A percentile compares a stretch with the other conserved stretches of the same genome.
These are phyloP conservation scores for Aurifilum marmelostoma DNA, from an alignment of 2,329 filamentous ascomycete species.

Conservation along the genomic window DNA sequence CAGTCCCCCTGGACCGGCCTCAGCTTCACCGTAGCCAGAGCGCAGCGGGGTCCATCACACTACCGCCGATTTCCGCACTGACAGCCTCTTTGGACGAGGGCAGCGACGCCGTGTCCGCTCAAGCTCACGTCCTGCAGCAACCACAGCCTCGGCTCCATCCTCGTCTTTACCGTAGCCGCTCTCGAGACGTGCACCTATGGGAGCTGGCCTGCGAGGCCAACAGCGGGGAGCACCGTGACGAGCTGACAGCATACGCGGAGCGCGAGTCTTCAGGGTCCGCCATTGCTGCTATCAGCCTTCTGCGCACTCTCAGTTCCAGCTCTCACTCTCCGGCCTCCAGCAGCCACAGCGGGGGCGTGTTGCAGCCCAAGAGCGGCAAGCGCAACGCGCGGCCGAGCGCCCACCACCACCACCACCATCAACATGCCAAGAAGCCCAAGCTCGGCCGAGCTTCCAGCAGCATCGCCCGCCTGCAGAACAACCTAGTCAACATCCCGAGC, in stretches of 20 bases:
- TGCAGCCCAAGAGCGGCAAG: conserved; percentile 64
- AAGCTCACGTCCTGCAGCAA: conserved; percentile 37
- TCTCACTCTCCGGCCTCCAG: conserved; percentile 41
- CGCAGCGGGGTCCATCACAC: conserved; percentile 61
- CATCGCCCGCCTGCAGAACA: conserved; percentile 61
- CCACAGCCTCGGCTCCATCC: conserved; percentile 50
- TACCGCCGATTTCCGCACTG: conserved; percentile 59
- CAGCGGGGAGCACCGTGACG: conserved; percentile 72
- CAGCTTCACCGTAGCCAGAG: conserved; percentile 73
- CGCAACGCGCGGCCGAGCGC: conserved; percentile 56
- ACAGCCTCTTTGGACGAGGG: conserved; percentile 45
- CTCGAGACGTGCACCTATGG: conserved; percentile 87
- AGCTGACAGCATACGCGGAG: conserved; percentile 75
- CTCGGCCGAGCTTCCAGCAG: conserved; percentile 65
- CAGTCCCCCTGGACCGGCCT: conserved; percentile 52
- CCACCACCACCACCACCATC: conserved; percentile 37
- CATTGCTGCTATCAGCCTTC: conserved; percentile 77
- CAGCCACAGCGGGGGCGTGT: conserved; percentile 34
- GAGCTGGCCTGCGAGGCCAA: conserved; percentile 88
- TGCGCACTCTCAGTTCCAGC: conserved; percentile 70
- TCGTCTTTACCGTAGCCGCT: conserved; percentile 69
- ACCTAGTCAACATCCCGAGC: conserved; percentile 33
- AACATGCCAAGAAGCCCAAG: conserved; percentile 63
- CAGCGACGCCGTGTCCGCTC: conserved; percentile 25
- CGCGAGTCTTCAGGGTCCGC: conserved; percentile 80